Conservation (phyloP, 805 yeast species). For the Priceomyces carsonii region DNA sequence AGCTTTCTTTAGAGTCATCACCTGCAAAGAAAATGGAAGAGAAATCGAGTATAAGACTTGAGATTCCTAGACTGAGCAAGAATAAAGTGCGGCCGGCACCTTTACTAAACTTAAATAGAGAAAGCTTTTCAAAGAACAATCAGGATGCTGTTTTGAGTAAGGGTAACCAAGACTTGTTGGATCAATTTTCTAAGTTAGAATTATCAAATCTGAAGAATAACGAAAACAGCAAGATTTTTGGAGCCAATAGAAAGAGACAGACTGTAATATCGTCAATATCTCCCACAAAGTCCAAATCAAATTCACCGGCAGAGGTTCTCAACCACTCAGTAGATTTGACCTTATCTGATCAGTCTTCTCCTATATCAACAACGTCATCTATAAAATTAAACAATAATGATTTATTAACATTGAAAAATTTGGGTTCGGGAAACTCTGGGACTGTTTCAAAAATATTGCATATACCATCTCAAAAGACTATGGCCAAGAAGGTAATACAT, state of each 20-base stretch:
- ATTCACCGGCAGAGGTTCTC: slow-evolving; percentile 17
- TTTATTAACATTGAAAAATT: slow-evolving; percentile 66
- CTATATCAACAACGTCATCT: slow-evolving; percentile 34
- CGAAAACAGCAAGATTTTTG: neutral
- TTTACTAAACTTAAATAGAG: slow-evolving; percentile 19
- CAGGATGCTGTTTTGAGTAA: neutral
- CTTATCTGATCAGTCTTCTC: slow-evolving; percentile 21
- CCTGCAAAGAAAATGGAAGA: slow-evolving; percentile 3
- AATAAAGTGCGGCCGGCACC: slow-evolving; percentile 34
- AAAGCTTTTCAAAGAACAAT: too few relatives aligned
- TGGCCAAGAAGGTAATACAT: slow-evolving; percentile 89
- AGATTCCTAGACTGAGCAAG: slow-evolving; percentile 14
- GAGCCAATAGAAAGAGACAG: slow-evolving; percentile 30
- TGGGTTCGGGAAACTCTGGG: slow-evolving; percentile 96
- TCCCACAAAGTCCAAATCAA: slow-evolving; percentile 33
- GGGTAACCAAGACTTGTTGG: slow-evolving; percentile 12
- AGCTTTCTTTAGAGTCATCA: slow-evolving; percentile 26
- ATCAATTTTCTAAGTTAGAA: slow-evolving; percentile 29
- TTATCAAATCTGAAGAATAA: slow-evolving; percentile 8
- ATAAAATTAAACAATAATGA: slow-evolving; percentile 51
- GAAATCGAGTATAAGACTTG: slow-evolving; percentile 8
- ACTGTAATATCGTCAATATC: slow-evolving; percentile 44
- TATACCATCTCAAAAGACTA: slow-evolving; percentile 79
- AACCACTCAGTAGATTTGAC: slow-evolving; percentile 3
- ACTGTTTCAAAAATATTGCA: slow-evolving; percentile 87